Base-by-base conservation (phyloP, 257 asterid species). In the Solanum corneliomulleri region DNA sequence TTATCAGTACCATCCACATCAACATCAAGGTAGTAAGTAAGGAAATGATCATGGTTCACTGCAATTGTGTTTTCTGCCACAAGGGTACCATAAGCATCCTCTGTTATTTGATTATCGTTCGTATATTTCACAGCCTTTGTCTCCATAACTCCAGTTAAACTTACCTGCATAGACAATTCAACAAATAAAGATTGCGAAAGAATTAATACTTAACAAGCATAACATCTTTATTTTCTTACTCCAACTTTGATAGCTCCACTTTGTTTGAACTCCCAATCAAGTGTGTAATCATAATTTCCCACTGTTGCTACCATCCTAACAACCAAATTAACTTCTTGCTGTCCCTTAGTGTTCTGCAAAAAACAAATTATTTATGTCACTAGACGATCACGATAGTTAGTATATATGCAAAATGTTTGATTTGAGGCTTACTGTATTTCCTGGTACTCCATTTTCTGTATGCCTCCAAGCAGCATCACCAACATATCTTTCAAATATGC, bases 211-310 rank as follows among this genome's bases (percentile, higher is more conserved):
- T 9, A 78, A 78, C 84, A 15, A 77, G 39, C 62, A 77, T 44
- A 44, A 77, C 25, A 78, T 45, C 42, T 78, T 27, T 16, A 78
- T 78, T 78, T 78, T 47, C 93, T 92, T 92, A 93, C 98, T 89
- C 92, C 93, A 3, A 93, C 94, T 91, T 91, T 93, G 69, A 93
- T 90, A 47, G 92, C 87, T 29, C 96, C 98, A 89, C 94, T 92
- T 91, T 92, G 92, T 90, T 95, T 94, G 95, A 95, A 95, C 88
- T 92, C 96, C 98, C 98, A 95, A 74, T 94, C 98, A 71, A 95
- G 94, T 49, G 92, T 87, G 47, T 93, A 95, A 70, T 95, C 98
- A 88, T 94, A 94, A 86, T 93, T 95, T 72, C 98, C 98, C 14
- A 92, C 94, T 4, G 95, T 93, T 37, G 96, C 92, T 70, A 95